These are phyloP conservation scores for Monosporascus sp. DNA, from an alignment of 2,329 filamentous ascomycete genomes.

Conservation along the genomic window DNA sequence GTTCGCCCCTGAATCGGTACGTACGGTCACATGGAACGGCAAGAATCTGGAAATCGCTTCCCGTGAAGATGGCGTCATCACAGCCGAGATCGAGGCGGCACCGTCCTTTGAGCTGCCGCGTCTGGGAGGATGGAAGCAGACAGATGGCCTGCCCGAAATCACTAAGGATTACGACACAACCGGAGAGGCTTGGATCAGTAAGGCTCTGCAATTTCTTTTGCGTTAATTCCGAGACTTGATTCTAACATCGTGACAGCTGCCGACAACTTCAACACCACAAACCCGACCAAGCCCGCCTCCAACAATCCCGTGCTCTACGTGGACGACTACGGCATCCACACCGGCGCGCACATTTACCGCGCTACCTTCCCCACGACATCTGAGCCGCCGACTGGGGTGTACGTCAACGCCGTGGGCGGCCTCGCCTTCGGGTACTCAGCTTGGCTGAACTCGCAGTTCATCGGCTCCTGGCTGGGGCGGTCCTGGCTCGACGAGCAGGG, in stretches of 20 bases:
- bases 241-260: conserved; percentile 28
- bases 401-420: conserved; percentile 48
- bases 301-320: conserved; percentile 52
- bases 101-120: conserved; percentile 31
- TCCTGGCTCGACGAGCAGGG: conserved; percentile 32
- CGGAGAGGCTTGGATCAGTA: conserved; percentile 37
- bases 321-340: conserved; percentile 51
- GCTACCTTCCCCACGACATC: conserved; percentile 41
- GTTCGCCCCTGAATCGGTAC: conserved; percentile 40
- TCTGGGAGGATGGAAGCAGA: conserved; percentile 40
- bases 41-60: conserved; percentile 26
- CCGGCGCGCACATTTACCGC: conserved; percentile 49
- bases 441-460: conserved; percentile 51
- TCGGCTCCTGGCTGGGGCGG: conserved; percentile 51
- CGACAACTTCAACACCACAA: conserved; percentile 44
- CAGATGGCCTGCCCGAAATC: conserved; percentile 45
- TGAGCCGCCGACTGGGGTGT: conserved; percentile 35
- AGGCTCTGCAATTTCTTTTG: no score
- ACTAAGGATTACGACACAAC: conserved; percentile 36
- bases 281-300: conserved; percentile 38
- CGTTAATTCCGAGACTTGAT: no score
- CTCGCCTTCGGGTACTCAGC: conserved; percentile 51
- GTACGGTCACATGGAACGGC: conserved; percentile 48
- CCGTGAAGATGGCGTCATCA: conserved; percentile 21
- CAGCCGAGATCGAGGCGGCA: conserved; percentile 21